Percentiles rank a stretch among this genome's conserved stretches.
These are phyloP conservation scores for Fraxinus velutina DNA, from an alignment of 305 asterid genomes.

Conservation along the genomic window DNA sequence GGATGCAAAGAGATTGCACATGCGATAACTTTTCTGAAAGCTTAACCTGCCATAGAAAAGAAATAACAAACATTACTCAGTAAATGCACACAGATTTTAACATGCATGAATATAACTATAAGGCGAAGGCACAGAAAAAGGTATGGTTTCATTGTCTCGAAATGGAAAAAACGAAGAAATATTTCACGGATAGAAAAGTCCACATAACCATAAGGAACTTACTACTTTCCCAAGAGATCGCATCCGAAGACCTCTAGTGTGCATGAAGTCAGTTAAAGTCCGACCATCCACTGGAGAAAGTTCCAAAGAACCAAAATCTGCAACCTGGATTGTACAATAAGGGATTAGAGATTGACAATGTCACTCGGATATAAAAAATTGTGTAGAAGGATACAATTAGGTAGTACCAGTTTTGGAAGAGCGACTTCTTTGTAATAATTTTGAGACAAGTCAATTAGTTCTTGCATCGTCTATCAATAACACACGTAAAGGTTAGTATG, in stretches of 20 bases:
- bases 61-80: constrained; percentile 24
- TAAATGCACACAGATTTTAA: constrained; percentile 10
- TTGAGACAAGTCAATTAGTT: constrained; percentile 66
- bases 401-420: constrained; percentile 86
- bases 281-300: constrained; percentile 99
- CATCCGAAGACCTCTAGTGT: constrained; percentile 97
- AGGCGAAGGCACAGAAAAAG: background rate
- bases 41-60: constrained; percentile 63
- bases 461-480: constrained; percentile 67
- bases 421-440: constrained; percentile 88
- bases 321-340: constrained; percentile 60
- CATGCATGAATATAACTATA: background rate
- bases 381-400: constrained; percentile 8
- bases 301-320: constrained; percentile 98
- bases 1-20: constrained; percentile 95
- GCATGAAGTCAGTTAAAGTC: constrained; percentile 97
- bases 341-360: constrained; percentile 23
- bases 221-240: constrained; percentile 98
- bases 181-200: constrained; percentile 15
- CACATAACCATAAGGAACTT: constrained; percentile 34
- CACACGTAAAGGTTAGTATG: constrained; percentile 33
- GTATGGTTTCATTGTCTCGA: background rate
- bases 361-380: constrained; percentile 2
- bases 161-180: constrained; percentile 1
- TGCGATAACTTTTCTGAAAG: constrained; percentile 93